Evolutionary conservation across 805 yeast species (phyloP), one percentile per base, ranked within the genome.

Genomic region (Monosporozyma solicola): DNA sequence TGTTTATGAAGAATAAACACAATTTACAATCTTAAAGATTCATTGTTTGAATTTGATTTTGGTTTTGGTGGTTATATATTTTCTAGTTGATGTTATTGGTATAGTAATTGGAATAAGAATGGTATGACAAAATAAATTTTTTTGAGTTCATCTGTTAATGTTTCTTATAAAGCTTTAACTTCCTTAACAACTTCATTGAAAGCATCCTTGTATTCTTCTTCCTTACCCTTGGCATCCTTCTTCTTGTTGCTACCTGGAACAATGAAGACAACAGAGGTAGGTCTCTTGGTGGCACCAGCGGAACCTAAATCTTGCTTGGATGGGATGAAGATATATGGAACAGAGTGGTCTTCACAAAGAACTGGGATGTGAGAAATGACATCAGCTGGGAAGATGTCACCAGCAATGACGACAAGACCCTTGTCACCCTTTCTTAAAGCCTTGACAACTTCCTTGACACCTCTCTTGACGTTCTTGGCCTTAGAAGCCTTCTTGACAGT

Each of bases 271-370:
- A 96, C 91, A 41, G 97, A 89, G 41, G 99, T 94, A 62, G 99
- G 98, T 79, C 99, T 86, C 78, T 94, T 94, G 54, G 99, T 94
- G 57, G 97, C 96, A 68, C 98, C 98, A 27, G 99, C 99, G 58
- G 96, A 87, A 37, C 99, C 99, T 60, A 94, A 80, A 69, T 94
- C 98, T 76, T 94, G 97, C 74, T 94, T 94, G 50, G 97, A 90
- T 64, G 99, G 99, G 57, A 94, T 82, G 72, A 94, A 94, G 44
- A 92, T 80, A 68, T 77, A 95, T 65, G 98, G 97, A 49, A 94
- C 97, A 48, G 86, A 74, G 58, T 80, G 76, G 70, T 94, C 99
- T 75, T 94, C 99, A 75, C 99, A 94, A 57, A 94, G 80, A 48
- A 95, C 97, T 53, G 99, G 99, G 53, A 94, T 81, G 69, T 94